These are phyloP conservation scores for Tolypocladium guangdongense DNA, from an alignment of 2,329 filamentous ascomycete species.

Conservation along the genomic window DNA sequence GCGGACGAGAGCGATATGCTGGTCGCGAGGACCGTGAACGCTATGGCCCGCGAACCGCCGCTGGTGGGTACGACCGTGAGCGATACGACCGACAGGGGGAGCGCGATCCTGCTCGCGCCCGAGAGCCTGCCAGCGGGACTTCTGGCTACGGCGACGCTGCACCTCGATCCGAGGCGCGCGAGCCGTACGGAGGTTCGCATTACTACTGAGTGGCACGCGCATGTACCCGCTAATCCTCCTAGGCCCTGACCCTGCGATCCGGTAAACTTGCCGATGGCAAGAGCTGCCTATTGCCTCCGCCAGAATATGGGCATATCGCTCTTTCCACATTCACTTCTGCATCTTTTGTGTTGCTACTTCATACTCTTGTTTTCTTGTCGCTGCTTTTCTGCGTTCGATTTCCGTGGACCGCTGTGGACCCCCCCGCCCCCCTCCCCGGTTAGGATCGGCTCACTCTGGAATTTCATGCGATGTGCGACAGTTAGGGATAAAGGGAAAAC, in stretches of 20 bases:
- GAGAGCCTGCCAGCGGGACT: slow-evolving; percentile 25
- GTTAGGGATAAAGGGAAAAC: slow-evolving; percentile 23
- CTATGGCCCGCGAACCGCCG: slow-evolving; percentile 24
- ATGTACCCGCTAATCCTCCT: slow-evolving; percentile 16
- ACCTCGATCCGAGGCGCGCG: slow-evolving; percentile 31
- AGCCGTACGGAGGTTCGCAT: slow-evolving; percentile 31
- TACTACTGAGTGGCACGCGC: slow-evolving; percentile 7
- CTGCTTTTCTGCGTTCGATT: slow-evolving; percentile 16
- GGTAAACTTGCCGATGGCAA: slow-evolving; percentile 5
- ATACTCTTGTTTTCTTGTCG: slow-evolving; percentile 11
- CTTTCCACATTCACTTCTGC: slow-evolving; percentile 11
- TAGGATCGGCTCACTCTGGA: slow-evolving; percentile 22
- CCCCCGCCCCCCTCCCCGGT: slow-evolving; percentile 8
- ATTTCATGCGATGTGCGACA: slow-evolving; percentile 26
- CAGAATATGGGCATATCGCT: slow-evolving; percentile 1
- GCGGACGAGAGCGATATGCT: slow-evolving; percentile 26
- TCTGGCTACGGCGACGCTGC: slow-evolving; percentile 30
- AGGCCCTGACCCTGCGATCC: slow-evolving; percentile 20
- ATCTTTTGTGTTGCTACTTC: slow-evolving; percentile 16
- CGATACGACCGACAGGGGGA: slow-evolving; percentile 37
- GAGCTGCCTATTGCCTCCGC: slow-evolving; percentile 4
- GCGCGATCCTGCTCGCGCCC: slow-evolving; percentile 27
- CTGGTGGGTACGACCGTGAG: slow-evolving; percentile 34
- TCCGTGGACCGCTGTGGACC: slow-evolving; percentile 18
- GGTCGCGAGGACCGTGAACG: slow-evolving; percentile 35